Evolutionary conservation across 257 asterid species (phyloP).

Genomic region (Salvia splendens): DNA sequence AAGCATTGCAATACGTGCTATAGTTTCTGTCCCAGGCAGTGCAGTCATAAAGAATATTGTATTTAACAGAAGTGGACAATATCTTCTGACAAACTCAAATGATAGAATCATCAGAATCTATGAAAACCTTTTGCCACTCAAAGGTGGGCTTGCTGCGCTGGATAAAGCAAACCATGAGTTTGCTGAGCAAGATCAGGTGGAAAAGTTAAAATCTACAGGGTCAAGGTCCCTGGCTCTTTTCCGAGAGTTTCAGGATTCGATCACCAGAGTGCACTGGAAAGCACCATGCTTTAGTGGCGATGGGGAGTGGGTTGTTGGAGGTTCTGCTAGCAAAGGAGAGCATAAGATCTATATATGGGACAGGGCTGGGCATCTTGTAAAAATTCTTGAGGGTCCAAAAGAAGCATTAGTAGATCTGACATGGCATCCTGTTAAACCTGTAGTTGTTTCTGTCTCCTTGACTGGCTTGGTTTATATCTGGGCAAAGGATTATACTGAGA

Average conservation of each 20-base stretch:
- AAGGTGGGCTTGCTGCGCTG: conserved; percentile 52
- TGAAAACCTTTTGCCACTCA: conserved; percentile 76
- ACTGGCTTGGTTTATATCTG: conserved; percentile 84
- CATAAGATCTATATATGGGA: conserved; percentile 98
- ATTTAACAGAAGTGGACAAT: conserved; percentile 77
- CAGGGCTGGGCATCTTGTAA: conserved; percentile 87
- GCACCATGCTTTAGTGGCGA: conserved; percentile 97
- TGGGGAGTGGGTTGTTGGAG: conserved; percentile 94
- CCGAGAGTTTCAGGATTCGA: conserved; percentile 85
- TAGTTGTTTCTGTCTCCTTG: conserved; percentile 84
- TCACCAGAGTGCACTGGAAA: conserved; percentile 91
- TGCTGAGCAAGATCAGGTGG: conserved; percentile 57
- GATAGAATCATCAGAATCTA: conserved; percentile 79
- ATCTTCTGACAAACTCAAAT: conserved; percentile 82
- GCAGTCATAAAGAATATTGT: conserved; percentile 80
- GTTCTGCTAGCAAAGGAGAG: conserved; percentile 95
- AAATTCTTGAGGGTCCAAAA: conserved; percentile 94
- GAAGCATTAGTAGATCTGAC: conserved; percentile 86
- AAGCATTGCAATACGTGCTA: conserved; percentile 51
- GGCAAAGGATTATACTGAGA: conserved; percentile 97
- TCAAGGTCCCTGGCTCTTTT: conserved; percentile 60
- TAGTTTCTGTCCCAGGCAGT: conserved; percentile 63
- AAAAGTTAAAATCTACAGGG: conserved; percentile 70
- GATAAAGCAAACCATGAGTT: conserved; percentile 39
- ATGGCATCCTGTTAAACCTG: conserved; percentile 92